These are phyloP conservation scores for Toxicodendron radicans DNA, from an alignment of 345 rosid genomes.

Conservation along the genomic window DNA sequence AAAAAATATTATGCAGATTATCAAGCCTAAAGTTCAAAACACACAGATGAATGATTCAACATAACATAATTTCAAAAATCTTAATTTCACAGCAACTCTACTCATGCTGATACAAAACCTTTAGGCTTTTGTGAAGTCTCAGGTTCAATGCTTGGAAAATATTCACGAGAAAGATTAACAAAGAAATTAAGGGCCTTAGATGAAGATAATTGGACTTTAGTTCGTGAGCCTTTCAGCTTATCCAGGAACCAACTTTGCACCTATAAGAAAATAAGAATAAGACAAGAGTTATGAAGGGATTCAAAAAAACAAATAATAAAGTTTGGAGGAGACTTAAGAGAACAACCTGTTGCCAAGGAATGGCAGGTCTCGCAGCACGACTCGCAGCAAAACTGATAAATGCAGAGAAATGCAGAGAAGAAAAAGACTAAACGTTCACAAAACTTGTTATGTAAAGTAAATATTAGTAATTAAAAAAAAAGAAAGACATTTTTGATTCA, in stretches of 20 bases:
- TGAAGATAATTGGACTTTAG: slow-evolving; percentile 14
- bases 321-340: background rate
- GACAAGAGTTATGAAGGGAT: background rate
- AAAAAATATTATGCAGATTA: background rate
- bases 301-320: background rate
- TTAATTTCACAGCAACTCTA: background rate
- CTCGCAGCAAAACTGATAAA: slow-evolving; percentile 50
- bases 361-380: slow-evolving; percentile 52
- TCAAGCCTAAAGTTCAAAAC: slow-evolving; percentile 7
- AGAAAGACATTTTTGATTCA: background rate
- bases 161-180: slow-evolving; percentile 42
- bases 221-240: slow-evolving; percentile 34
- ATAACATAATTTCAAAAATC: background rate
- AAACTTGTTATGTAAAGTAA: background rate
- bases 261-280: slow-evolving; percentile 35
- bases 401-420: slow-evolving; percentile 15
- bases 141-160: slow-evolving; percentile 17
- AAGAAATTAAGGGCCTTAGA: slow-evolving; percentile 37
- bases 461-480: background rate
- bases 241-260: slow-evolving; percentile 69
- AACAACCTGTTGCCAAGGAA: slow-evolving; percentile 71
- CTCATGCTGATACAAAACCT: slow-evolving; percentile 39
- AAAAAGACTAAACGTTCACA: background rate
- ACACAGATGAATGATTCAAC: slow-evolving; percentile 2
- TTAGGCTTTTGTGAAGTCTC: slow-evolving; percentile 31